Base-by-base conservation (phyloP, 345 rosid genomes). In the Pugionium dolabratum region DNA sequence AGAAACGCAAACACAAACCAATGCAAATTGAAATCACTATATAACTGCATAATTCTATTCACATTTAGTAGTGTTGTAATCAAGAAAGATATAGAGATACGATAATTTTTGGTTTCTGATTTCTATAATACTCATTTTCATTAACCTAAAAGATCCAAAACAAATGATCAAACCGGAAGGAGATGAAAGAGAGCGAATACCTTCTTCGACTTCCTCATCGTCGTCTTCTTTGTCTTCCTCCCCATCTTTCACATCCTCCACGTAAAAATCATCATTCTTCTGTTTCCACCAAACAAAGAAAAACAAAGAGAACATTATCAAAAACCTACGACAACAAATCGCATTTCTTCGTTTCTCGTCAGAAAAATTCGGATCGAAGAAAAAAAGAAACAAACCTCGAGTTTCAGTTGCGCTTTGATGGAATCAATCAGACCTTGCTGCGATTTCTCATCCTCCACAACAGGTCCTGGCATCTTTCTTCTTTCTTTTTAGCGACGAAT, bases 181-280 rank as follows among this genome's bases (percentile, higher is more conserved):
- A 45, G 67, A 59, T 31, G 40, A 33, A 4, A n/a, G 39, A 0
- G 5, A 27, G 32, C 9, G 1, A 5, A n/a, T 11, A 85, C 91
- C 91, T 51, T 64, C 74, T 51, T 64, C 74, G 63, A 73, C 45
- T 78, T 82, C 85, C 0, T 84, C 89, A 0, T 86, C 86, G 1
- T 84, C 92, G 1, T 81, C 86, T 1, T 86, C 89, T 0, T 84
- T 86, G 0, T 82, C 70, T 0, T 82, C 89, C 0, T 81, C 90
- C 0, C 79, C 90, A 0, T 87, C 90, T 71, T 85, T 83, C 70
- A 82, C 82, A 35, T 88, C 95, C 74, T 85, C 95, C 6, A 84
- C 83, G 26, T 50, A 26, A 27, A 51, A 68, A 61, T 43, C 53
- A 5, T 70, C 55, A 27, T 70, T 62, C 45, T 70, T 59, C 54